phyloP scores from a whole-genome alignment of 2,329 filamentous ascomycete genomes.

The Cordyceps fumosorosea region DNA sequence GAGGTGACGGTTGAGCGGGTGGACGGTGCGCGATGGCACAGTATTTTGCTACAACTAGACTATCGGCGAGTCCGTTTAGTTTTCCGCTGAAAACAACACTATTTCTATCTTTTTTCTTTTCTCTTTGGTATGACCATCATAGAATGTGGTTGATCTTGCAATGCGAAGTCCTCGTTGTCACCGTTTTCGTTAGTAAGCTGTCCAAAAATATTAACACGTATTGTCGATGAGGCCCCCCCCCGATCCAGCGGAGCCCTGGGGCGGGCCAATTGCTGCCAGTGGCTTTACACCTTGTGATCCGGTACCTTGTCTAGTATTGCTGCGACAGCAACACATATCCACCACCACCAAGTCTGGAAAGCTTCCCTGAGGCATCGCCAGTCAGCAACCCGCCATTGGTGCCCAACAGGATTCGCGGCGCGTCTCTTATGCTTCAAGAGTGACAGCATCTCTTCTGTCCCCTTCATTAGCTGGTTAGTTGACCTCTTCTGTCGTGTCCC shows the following conservation, averaged over 20 bases:
- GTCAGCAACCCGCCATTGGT: constrained; percentile 8
- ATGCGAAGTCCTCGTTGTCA: neutral
- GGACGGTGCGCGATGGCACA: too few relatives aligned
- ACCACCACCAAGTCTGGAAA: neutral
- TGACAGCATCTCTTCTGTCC: neutral
- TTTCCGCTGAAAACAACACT: too few relatives aligned
- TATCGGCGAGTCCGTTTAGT: too few relatives aligned
- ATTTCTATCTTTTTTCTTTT: too few relatives aligned
- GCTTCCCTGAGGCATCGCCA: constrained; percentile 5
- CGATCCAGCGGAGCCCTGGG: neutral
- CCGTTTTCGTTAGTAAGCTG: constrained; percentile 1
- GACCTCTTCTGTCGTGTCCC: neutral
- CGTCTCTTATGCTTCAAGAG: constrained; percentile 3
- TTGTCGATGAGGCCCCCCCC: constrained; percentile 1
- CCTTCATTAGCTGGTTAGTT: constrained; percentile 1
- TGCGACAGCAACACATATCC: neutral
- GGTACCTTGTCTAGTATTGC: too few relatives aligned
- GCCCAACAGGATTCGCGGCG: constrained; percentile 1
- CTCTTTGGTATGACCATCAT: neutral
- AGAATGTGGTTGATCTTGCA: neutral
- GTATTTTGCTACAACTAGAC: too few relatives aligned
- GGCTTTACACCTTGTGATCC: neutral
- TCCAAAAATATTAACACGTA: constrained; percentile 8
- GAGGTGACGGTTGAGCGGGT: neutral
- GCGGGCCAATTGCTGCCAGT: constrained; percentile 3